Evolutionary conservation across 495 filamentous ascomycete species (phyloP).

Genomic region (Alectoria sarmentosa): DNA sequence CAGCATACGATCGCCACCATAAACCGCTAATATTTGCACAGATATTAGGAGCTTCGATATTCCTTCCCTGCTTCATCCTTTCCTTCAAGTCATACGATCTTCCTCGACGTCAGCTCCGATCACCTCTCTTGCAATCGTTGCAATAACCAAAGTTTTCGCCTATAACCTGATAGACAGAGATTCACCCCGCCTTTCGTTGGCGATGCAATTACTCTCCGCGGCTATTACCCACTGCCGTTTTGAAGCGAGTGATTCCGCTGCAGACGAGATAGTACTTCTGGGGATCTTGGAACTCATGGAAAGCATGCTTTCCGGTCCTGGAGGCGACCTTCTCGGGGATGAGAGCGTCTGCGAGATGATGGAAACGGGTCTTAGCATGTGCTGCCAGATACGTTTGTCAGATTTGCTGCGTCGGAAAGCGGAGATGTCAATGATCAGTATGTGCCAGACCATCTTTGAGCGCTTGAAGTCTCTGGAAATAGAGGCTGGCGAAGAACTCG

Average conservation of each 20-base stretch:
- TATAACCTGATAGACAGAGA: constrained; percentile 81
- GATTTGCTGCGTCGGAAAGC: constrained; percentile 86
- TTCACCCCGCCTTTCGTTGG: constrained; percentile 77
- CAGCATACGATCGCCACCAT: not conserved
- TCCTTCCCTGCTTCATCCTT: constrained; percentile 83
- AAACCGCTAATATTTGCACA: constrained; percentile 29
- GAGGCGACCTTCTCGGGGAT: constrained; percentile 84
- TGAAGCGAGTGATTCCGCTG: constrained; percentile 88
- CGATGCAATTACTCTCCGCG: constrained; percentile 90
- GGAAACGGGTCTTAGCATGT: constrained; percentile 96
- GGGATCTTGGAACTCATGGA: constrained; percentile 98
- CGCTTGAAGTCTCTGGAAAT: constrained; percentile 80
- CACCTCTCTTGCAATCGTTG: constrained; percentile 85
- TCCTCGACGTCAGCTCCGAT: constrained; percentile 95
- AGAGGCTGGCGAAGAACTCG: constrained; percentile 53
- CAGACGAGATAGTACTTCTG: constrained; percentile 89
- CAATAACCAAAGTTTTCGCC: constrained; percentile 95
- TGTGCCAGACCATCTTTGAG: constrained; percentile 97
- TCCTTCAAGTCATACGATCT: constrained; percentile 94
- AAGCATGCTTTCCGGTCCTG: constrained; percentile 87
- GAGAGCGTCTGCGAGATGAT: constrained; percentile 99
- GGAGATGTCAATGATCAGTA: constrained; percentile 95
- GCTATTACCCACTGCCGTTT: constrained; percentile 98
- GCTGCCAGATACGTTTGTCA: constrained; percentile 85
- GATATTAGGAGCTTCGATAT: constrained; percentile 89